A percentile compares a stretch with the other conserved stretches of the same genome.
phyloP scores from a whole-genome alignment of 805 yeast genomes.

The Nadsonia fulvescens region DNA sequence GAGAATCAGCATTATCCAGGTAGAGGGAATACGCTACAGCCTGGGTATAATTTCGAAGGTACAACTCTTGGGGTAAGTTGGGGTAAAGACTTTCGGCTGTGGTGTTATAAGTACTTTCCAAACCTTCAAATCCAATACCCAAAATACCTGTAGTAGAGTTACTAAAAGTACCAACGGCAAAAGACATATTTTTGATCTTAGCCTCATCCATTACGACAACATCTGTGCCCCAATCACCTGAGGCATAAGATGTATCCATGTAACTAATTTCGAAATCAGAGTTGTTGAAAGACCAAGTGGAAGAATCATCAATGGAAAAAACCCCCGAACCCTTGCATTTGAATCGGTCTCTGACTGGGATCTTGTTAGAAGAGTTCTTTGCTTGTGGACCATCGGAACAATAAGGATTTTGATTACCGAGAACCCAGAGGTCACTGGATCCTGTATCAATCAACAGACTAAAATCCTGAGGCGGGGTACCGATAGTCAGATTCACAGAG shows the following conservation, averaged over 20 bases:
- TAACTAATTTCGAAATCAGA: slow-evolving; percentile 14
- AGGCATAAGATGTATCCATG: slow-evolving; percentile 31
- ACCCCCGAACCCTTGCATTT: slow-evolving; percentile 14
- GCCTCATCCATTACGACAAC: slow-evolving; percentile 32
- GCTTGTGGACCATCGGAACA: slow-evolving; percentile 2
- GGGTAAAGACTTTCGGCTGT: too few species aligned
- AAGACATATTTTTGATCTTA: slow-evolving; percentile 31
- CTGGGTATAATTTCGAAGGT: slow-evolving; percentile 25
- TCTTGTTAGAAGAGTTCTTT: not conserved
- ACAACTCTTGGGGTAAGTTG: slow-evolving; percentile 47
- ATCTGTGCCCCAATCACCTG: slow-evolving; percentile 50
- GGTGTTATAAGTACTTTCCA: slow-evolving; percentile 14
- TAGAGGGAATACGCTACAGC: slow-evolving; percentile 30
- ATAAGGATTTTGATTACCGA: slow-evolving; percentile 4
- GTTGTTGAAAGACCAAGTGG: slow-evolving; percentile 10
- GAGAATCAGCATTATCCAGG: slow-evolving; percentile 19
- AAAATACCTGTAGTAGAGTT: slow-evolving; percentile 40
- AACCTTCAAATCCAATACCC: slow-evolving; percentile 21
- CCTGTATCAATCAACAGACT: slow-evolving; percentile 48
- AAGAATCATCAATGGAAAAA: slow-evolving; percentile 17
- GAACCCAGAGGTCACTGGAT: slow-evolving; percentile 49
- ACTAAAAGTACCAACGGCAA: slow-evolving; percentile 58
- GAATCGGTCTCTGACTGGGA: too few species aligned
- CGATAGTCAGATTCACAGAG: slow-evolving; percentile 21
- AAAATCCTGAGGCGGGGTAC: slow-evolving; percentile 36